Base-by-base conservation (phyloP, 2,329 filamentous ascomycete genomes). In the Claviceps africana region DNA sequence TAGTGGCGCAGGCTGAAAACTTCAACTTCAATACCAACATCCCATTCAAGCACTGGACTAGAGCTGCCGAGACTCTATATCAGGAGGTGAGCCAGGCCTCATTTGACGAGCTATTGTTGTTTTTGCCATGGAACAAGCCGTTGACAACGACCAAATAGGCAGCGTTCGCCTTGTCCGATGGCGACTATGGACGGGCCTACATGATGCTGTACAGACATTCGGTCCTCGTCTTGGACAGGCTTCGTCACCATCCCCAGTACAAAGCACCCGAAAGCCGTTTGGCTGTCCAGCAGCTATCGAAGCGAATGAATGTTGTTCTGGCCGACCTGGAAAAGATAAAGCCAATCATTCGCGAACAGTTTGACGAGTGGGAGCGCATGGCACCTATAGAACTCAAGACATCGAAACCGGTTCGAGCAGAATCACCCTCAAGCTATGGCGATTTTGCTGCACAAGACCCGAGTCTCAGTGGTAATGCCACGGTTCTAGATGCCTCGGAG, bases 171-270 rank as follows among this genome's bases (percentile, higher is more conserved):
- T 78, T 93, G 61, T 78, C 79, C 43, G 91, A 97, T 67, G 84
- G 85, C 61, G 90, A 96, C 67, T 81, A 88, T 57, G 81, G 89
- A 60, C 85, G 93, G 63, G 87, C 91, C 4, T 98, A 95, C 66
- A 78, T 96, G 51, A 81, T 97, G 54, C 79, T 95, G n/a, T 88
- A 93, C 64, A 83, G 93, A 59, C 89, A 95, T 69, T 88, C 88
- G 10, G 77, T 84, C 51, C 81, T 98, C n/a, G 79, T 95, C 25
- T 72, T 95, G 30, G 79, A 88, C 7, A 77, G 85, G 51, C 74
- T 98, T 9, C 76, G 79, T 0, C 76, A 72, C 1, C 93, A 97
- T 60, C 89, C 91, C 1, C 81, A 93, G 52, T 80, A 80, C 46
- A 84, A 79, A 58, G 76, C 81, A 8, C 75, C 79, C 10, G 79